These are phyloP conservation scores for Mycena chlorophos DNA, from an alignment of 768 basidiomycete genomes.

Conservation along the genomic window DNA sequence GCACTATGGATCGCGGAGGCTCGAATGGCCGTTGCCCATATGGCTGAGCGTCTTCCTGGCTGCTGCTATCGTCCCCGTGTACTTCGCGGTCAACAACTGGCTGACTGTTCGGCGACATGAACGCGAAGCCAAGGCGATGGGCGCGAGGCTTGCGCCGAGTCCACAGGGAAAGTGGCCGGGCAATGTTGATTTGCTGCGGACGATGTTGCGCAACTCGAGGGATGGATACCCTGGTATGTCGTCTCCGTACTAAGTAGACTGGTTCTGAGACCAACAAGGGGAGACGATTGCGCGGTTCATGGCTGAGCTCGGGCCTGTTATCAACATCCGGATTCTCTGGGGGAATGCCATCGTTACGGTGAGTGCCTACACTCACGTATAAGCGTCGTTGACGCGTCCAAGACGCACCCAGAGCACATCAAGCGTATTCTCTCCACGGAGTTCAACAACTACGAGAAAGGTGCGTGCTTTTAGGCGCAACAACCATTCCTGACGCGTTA, in stretches of 20 bases:
- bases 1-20: conserved; percentile 2
- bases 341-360: conserved; percentile 23
- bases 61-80: conserved; percentile 12
- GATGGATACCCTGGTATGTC: conserved; percentile 35
- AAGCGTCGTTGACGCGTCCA: background rate
- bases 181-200: conserved; percentile 29
- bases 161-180: conserved; percentile 24
- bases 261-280: background rate
- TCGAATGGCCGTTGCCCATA: background rate
- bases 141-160: conserved; percentile 26
- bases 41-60: conserved; percentile 9
- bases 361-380: background rate
- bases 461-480: background rate
- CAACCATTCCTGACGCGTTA: background rate
- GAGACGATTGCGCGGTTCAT: conserved; percentile 9
- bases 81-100: conserved; percentile 2
- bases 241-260: background rate
- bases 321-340: conserved; percentile 24
- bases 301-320: conserved; percentile 8
- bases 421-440: conserved; percentile 29
- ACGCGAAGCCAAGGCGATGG: conserved; percentile 22
- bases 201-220: conserved; percentile 23
- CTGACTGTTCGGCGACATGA: conserved; percentile 3
- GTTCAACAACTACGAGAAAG: conserved; percentile 31
- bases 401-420: conserved; percentile 25